Percentiles rank a stretch among this genome's conserved stretches.
These are phyloP conservation scores for Salix purpurea DNA, from an alignment of 345 rosid species.

Conservation along the genomic window DNA sequence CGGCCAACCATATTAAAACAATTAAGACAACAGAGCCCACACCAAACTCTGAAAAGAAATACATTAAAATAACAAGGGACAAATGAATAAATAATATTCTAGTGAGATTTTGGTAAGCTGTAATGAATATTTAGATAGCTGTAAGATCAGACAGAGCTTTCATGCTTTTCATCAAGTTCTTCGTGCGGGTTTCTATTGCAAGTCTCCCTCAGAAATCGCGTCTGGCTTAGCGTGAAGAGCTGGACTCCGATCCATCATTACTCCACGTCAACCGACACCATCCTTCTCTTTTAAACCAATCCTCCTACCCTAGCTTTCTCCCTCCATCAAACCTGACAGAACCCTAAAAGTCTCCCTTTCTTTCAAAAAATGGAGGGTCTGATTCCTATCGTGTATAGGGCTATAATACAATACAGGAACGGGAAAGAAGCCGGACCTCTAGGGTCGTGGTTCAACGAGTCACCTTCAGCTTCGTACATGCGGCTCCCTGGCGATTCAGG, in stretches of 20 bases:
- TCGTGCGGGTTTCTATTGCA: constrained; percentile 34
- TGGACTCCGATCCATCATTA: constrained; percentile 35
- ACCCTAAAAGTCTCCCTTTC: constrained; percentile 4
- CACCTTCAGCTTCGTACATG: constrained; percentile 71
- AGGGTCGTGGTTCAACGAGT: constrained; percentile 43
- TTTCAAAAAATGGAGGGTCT: constrained; percentile 56
- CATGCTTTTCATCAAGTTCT: constrained; percentile 19
- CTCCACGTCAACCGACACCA: constrained; percentile 43
- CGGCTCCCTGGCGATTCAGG: constrained; percentile 89
- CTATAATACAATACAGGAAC: constrained; percentile 44
- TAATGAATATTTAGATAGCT: constrained; percentile 11
- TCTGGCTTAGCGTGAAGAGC: constrained; percentile 40
- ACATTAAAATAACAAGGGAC: neutral
- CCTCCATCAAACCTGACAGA: neutral
- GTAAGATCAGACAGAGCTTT: constrained; percentile 41
- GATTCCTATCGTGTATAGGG: constrained; percentile 31
- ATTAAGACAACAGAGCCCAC: neutral
- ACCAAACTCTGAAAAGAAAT: constrained; percentile 8
- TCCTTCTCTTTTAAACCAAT: constrained; percentile 27
- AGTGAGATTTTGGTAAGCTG: constrained; percentile 30
- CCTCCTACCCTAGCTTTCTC: neutral
- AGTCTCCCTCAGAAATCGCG: constrained; percentile 1
- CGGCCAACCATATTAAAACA: constrained; percentile 12
- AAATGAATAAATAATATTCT: neutral
- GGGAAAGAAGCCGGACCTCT: constrained; percentile 37